Evolutionary conservation across 2,329 filamentous ascomycete genomes (phyloP).

Genomic region (Aspergillus sp.): DNA sequence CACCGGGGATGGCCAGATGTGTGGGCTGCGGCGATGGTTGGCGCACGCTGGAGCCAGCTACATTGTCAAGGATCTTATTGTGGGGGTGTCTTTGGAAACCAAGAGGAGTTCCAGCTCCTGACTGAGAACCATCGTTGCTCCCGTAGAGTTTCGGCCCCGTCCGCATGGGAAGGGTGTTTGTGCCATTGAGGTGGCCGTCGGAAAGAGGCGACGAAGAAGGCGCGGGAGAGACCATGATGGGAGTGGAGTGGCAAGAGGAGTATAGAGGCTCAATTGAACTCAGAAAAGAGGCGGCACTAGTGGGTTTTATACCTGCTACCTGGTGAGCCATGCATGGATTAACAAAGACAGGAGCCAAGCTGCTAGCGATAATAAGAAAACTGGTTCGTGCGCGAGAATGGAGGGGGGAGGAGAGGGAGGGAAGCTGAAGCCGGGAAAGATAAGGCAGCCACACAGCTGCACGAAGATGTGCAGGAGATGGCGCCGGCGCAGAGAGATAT

Average conservation of each 20-base stretch:
- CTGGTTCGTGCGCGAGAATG: conserved; percentile 1
- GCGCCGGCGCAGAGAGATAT: conserved; percentile 5
- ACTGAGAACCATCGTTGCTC: conserved; percentile 35
- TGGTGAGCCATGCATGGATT: conserved; percentile 9
- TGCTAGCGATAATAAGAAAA: neutral
- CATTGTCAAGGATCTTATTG: conserved; percentile 61
- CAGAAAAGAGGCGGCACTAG: neutral
- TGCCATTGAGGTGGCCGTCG: conserved; percentile 31
- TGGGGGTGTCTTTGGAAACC: conserved; percentile 46
- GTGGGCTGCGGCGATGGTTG: conserved; percentile 86
- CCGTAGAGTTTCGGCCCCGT: conserved; percentile 36
- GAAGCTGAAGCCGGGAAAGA: conserved; percentile 7
- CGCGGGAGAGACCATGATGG: conserved; percentile 34
- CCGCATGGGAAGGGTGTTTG: conserved; percentile 28
- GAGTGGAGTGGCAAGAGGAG: neutral
- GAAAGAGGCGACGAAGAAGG: conserved; percentile 29
- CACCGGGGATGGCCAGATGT: conserved; percentile 72
- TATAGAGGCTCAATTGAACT: conserved; percentile 6
- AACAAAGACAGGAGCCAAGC: neutral
- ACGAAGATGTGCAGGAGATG: conserved; percentile 2
- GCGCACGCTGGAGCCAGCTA: conserved; percentile 57
- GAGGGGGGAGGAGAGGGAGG: neutral
- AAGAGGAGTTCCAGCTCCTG: conserved; percentile 43
- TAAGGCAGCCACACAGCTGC: conserved; percentile 17
- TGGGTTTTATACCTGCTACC: neutral